Base-by-base conservation (phyloP, 1,284 basidiomycete species). In the Calocybe gambosa region DNA sequence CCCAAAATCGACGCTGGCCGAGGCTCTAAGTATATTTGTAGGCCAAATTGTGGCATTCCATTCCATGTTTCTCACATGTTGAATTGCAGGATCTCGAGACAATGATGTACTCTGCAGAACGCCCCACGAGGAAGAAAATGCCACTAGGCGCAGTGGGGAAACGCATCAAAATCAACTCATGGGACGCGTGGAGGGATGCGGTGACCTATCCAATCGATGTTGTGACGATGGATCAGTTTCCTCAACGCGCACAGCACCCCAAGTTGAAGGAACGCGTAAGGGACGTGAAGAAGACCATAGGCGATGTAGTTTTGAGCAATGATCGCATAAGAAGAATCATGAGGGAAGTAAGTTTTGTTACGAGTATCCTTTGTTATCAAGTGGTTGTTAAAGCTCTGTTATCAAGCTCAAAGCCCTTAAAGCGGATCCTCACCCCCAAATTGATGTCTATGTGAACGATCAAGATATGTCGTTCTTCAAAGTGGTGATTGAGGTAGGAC, bases 21-120 rank as follows among this genome's bases (percentile, higher is more conserved):
- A 62, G 45, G 60, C 59, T 8, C 39, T 62, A 19, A 58, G 57
- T 33, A 60, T 62, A 10, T 62, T 62, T 37, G 60, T 62, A 18
- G 7, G 55, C 47, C 19, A 21, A 25, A 6, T 5, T 43, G 16
- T 18, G 19, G 13, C 13, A 13, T 10, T 31, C 4, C 29, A 31
- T 49, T 28, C n/a, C 26, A 23, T 26, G 6, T 19, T 28, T n/a
- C 23, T 20, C 13, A 15, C 13, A 18, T 50, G 9, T 13, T 12
- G 35, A n/a, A 8, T 19, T 6, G 12, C 35, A 62, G 60, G 60
- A 62, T 43, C 57, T 62, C 5, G 59, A 62, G 39, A 62, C 60
- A 1, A 58, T 62, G 50, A 50, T 62, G 4, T 52, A 50, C 34
- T 59, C 58, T 1, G 55, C 47, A 7, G 60, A 60, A 20, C 55